Evolutionary conservation across 2,329 filamentous ascomycete genomes (phyloP).

Genomic region (Arthrocladium fulminans): DNA sequence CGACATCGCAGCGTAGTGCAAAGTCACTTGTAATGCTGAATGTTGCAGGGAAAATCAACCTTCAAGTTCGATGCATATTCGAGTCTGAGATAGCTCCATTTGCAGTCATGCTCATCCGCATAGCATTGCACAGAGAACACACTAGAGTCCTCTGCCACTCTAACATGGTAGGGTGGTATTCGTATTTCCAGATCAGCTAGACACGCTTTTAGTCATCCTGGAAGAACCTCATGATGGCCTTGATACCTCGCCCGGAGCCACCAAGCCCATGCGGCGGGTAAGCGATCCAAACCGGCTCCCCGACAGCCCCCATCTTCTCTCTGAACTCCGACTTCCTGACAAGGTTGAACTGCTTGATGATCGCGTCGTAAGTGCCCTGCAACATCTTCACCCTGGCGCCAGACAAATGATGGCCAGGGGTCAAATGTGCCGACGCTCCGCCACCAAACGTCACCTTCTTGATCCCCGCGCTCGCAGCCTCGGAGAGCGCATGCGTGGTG

Average conservation of each 20-base stretch:
- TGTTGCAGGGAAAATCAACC: no score
- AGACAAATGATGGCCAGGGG: slow-evolving; percentile 70
- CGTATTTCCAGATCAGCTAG: no score
- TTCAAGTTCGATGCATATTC: no score
- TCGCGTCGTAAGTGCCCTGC: slow-evolving; percentile 68
- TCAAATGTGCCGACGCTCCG: slow-evolving; percentile 65
- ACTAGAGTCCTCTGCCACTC: no score
- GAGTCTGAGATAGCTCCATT: no score
- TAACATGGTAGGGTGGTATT: no score
- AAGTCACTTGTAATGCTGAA: no score
- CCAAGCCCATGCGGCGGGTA: slow-evolving; percentile 82
- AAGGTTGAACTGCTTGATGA: slow-evolving; percentile 73
- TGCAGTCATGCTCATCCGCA: no score
- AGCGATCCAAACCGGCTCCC: slow-evolving; percentile 80
- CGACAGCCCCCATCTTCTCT: slow-evolving; percentile 76
- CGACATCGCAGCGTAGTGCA: no score
- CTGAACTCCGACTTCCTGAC: slow-evolving; percentile 82
- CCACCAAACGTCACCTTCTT: slow-evolving; percentile 76
- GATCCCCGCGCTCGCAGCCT: slow-evolving; percentile 49
- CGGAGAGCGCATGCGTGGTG: slow-evolving; percentile 62
- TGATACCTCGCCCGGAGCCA: slow-evolving; percentile 56
- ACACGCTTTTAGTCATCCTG: slow-evolving; percentile 54
- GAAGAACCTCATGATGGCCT: slow-evolving; percentile 85
- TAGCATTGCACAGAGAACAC: no score
- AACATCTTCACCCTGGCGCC: slow-evolving; percentile 74